Conservation (phyloP, 805 yeast species). For the Sugiyamaella valdiviana region DNA sequence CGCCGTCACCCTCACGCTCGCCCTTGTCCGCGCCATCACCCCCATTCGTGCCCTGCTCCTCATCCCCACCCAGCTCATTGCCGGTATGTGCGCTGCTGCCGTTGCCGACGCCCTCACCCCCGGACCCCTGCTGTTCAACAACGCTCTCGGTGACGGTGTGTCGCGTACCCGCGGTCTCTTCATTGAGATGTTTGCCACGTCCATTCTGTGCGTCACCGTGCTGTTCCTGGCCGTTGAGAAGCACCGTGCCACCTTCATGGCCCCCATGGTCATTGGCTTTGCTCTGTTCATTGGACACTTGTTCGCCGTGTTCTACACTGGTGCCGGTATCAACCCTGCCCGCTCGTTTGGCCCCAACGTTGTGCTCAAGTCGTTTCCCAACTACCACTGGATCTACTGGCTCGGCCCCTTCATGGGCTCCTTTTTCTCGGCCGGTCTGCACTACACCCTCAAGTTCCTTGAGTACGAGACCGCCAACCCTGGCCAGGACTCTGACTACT, state of each 20-base stretch:
- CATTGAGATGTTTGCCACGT: constrained; percentile 75
- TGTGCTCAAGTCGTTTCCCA: constrained; percentile 67
- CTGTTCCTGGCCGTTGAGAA: constrained; percentile 80
- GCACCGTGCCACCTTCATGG: constrained; percentile 65
- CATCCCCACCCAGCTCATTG: constrained; percentile 65
- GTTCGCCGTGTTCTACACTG: constrained; percentile 75
- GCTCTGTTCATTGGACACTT: constrained; percentile 77
- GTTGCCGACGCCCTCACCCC: constrained; percentile 84
- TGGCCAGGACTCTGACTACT: constrained; percentile 54
- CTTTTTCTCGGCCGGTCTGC: constrained; percentile 55
- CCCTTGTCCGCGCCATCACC: constrained; percentile 66
- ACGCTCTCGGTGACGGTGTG: constrained; percentile 63
- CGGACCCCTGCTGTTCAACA: constrained; percentile 65
- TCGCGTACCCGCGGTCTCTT: constrained; percentile 72
- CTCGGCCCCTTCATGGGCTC: constrained; percentile 79
- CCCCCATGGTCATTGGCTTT: constrained; percentile 79
- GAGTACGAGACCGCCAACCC: constrained; percentile 66
- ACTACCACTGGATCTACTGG: constrained; percentile 90
- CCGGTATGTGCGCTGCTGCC: constrained; percentile 90
- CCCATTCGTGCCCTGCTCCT: constrained; percentile 64
- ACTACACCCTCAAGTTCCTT: constrained; percentile 58
- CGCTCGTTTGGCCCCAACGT: constrained; percentile 80
- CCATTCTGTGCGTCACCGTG: constrained; percentile 67
- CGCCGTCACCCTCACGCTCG: constrained; percentile 70
- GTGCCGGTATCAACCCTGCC: constrained; percentile 91